phyloP scores from a whole-genome alignment of 805 yeast genomes.

The Saturnispora gosingensis region DNA sequence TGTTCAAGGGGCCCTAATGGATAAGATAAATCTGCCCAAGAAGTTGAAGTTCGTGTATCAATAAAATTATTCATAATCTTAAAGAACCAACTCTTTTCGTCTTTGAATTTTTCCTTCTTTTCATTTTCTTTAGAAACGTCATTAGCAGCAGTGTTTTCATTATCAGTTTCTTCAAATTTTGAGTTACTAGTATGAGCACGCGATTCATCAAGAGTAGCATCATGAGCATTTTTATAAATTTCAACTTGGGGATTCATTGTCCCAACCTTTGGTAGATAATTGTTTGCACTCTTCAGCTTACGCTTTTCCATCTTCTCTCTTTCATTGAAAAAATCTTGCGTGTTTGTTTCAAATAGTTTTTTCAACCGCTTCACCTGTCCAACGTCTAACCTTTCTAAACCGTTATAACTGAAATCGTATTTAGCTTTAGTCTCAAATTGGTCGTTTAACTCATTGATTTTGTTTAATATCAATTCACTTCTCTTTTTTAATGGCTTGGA shows the following conservation, averaged over 20 bases:
- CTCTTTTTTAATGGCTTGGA: constrained; percentile 17
- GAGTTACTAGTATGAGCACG: background rate
- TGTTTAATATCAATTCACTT: constrained; percentile 11
- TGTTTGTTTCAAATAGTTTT: constrained; percentile 46
- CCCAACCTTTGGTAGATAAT: constrained; percentile 63
- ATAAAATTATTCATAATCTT: constrained; percentile 84
- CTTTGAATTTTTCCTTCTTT: constrained; percentile 3
- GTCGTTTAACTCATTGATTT: constrained; percentile 12
- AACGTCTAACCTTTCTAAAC: constrained; percentile 12
- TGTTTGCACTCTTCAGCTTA: constrained; percentile 39
- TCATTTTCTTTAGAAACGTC: constrained; percentile 4
- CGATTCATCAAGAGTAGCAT: constrained; percentile 36
- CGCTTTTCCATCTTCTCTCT: constrained; percentile 65
- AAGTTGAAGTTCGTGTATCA: constrained; percentile 94
- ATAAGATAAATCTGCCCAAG: constrained; percentile 88
- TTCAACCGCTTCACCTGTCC: constrained; percentile 58
- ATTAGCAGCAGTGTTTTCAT: background rate
- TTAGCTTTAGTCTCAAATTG: constrained; percentile 13
- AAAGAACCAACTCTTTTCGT: constrained; percentile 67
- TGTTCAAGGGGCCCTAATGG: constrained; percentile 79
- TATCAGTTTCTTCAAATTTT: background rate
- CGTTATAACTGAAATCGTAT: constrained; percentile 14
- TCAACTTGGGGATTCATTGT: constrained; percentile 84
- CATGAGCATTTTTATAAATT: constrained; percentile 77
- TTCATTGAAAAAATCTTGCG: constrained; percentile 79